Conservation (phyloP, 768 basidiomycete genomes). For the Mycena alexandri region DNA sequence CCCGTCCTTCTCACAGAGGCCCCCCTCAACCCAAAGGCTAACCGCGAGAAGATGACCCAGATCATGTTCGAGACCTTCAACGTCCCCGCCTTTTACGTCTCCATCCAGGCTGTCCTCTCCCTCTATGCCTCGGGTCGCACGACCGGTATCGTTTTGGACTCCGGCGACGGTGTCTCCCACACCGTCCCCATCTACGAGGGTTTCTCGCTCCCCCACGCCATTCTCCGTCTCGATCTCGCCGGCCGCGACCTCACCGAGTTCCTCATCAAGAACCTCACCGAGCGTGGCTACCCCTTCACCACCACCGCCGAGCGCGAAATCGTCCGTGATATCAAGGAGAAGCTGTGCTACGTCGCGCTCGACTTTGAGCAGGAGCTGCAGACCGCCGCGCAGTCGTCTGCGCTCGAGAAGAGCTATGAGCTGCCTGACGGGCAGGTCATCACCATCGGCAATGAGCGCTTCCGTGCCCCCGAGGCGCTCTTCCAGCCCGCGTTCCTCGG, state of each 20-base stretch:
- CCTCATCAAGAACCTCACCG: constrained; percentile 87
- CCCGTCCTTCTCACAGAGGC: constrained; percentile 93
- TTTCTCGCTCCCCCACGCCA: constrained; percentile 93
- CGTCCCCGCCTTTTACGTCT: constrained; percentile 91
- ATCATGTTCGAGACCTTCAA: constrained; percentile 99
- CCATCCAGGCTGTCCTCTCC: constrained; percentile 92
- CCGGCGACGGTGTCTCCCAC: constrained; percentile 96
- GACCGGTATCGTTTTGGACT: constrained; percentile 95
- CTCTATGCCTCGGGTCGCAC: constrained; percentile 96
- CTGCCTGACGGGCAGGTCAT: constrained; percentile 95
- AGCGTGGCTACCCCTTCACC: constrained; percentile 95
- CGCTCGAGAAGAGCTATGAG: constrained; percentile 94
- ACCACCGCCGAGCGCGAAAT: constrained; percentile 95
- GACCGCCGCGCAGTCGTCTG: constrained; percentile 89
- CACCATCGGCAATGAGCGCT: constrained; percentile 94
- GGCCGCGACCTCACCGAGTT: constrained; percentile 92
- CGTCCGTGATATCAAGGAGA: constrained; percentile 97
- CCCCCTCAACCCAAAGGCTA: constrained; percentile 92
- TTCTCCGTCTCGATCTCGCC: constrained; percentile 91
- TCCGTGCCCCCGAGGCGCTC: constrained; percentile 94
- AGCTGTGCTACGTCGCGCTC: constrained; percentile 94
- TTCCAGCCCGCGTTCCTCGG: constrained; percentile 95
- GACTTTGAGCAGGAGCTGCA: constrained; percentile 96
- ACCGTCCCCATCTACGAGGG: constrained; percentile 97
- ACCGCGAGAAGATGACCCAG: constrained; percentile 95